Evolutionary conservation across 176 grass and related monocot species (phyloP).

Genomic region (Saccharum spontaneum): DNA sequence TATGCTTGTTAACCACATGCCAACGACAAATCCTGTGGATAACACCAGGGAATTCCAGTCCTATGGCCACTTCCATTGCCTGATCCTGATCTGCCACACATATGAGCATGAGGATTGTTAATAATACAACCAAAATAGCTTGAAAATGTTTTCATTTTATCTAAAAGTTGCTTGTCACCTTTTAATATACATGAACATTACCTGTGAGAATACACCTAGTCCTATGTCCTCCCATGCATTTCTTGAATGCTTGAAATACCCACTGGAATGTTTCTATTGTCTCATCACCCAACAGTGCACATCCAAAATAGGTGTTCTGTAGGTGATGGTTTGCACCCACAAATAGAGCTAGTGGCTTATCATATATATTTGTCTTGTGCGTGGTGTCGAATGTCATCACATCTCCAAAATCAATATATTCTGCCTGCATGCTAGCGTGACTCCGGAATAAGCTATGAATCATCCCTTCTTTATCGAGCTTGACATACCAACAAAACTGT

Average conservation of each 20-base stretch:
- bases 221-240: too few relatives aligned
- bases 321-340: neutral
- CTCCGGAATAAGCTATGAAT: neutral
- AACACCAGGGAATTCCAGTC: neutral
- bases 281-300: too few relatives aligned
- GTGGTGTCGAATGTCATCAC: neutral
- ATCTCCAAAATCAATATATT: neutral
- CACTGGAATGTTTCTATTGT: too few relatives aligned
- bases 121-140: too few relatives aligned
- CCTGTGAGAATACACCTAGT: too few relatives aligned
- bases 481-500: neutral
- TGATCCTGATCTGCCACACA: neutral
- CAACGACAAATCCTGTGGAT: neutral
- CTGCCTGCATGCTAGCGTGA: neutral
- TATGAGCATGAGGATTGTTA: too few relatives aligned
- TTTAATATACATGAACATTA: too few relatives aligned
- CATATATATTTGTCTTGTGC: neutral
- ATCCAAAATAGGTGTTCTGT: neutral
- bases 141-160: too few relatives aligned
- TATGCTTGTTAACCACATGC: constrained; percentile 4
- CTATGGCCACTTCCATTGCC: neutral
- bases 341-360: neutral
- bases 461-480: neutral
- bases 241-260: too few relatives aligned
- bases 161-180: too few relatives aligned